Evolutionary conservation across 805 yeast species (phyloP), one percentile per base, ranked within the genome.

Genomic region (Metschnikowia kunwiensis): DNA sequence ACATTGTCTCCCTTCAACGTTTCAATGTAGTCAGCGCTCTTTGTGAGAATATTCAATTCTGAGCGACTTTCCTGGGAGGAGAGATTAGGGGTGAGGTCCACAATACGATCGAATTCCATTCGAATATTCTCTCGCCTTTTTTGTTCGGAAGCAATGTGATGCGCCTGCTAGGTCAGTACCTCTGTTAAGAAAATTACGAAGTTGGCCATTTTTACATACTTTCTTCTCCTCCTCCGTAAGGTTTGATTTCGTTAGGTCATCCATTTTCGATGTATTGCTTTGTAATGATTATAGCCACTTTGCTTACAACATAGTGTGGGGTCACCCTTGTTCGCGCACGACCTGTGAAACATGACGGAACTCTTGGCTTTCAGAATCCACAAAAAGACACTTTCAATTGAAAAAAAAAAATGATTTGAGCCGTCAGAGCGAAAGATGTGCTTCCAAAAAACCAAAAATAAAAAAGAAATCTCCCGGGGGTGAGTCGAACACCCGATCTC

Each of bases 61-160:
- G 95, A 82, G 27, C 96, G 65, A 36, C 82, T 78, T 49, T 91
- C 96, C 16, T 68, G 65, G n/a, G 71, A 69, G 1, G 74, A 68
- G 27, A 89, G 63, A 7, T 75, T 78, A 0, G 97, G 97, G 1
- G 93, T 87, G 7, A 86, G 57, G 1, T 72, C 68, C 0, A 88
- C 89, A 15, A 89, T 68, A 37, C 73, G 74, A 50, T 85, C 94
- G 53, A 86, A 89, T 7, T 87, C 89, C 7, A 80, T 75, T 29
- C 97, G 68, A 15, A 91, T 86, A 27, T 89, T 86, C 46, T 81
- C 86, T 43, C 97, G 69, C 50, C 97, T 70, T 53, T 83, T 84
- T 56, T 87, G 89, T 55, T 89, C 97, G 0, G 89, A 81, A 5
- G 85, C 85, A 6, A 86, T 83, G 52, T 85, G 95, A 47, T 82